Conservation (phyloP, 495 filamentous ascomycete genomes). For the Bathelium albidoporum region DNA sequence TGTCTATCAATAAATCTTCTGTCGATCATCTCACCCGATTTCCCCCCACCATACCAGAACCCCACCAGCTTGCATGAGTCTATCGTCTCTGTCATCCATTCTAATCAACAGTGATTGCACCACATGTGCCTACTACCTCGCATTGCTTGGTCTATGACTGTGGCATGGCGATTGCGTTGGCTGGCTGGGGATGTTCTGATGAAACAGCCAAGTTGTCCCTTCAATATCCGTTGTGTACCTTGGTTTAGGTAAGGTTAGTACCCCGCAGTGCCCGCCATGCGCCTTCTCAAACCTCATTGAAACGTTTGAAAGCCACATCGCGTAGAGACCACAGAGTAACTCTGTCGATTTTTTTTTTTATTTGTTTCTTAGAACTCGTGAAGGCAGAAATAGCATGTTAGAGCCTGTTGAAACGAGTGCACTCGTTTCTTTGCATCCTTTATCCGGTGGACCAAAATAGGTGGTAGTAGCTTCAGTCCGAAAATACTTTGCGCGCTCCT, state of each 20-base stretch:
- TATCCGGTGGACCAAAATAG: too few relatives aligned
- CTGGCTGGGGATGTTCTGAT: background rate
- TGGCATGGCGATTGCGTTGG: background rate
- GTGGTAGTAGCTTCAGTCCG: too few relatives aligned
- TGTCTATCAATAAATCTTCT: background rate
- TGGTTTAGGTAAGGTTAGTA: too few relatives aligned
- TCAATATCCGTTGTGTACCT: background rate
- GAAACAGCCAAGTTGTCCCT: background rate
- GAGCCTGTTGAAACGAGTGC: background rate
- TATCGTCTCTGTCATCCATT: background rate
- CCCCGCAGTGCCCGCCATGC: background rate
- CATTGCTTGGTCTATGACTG: too few relatives aligned
- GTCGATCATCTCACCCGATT: conserved; percentile 2
- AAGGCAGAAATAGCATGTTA: background rate
- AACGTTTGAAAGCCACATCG: background rate
- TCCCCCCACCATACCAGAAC: background rate
- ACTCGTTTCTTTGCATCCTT: background rate
- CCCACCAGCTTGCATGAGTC: background rate
- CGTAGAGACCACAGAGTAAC: too few relatives aligned
- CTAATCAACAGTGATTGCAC: background rate
- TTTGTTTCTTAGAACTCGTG: background rate
- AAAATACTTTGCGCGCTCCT: too few relatives aligned
- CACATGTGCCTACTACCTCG: background rate
- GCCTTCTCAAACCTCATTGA: background rate
- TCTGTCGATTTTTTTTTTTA: too few relatives aligned